A percentile compares a stretch with the other conserved stretches of the same genome.
Conservation (phyloP, 768 basidiomycete species). For the Podaxis rugospora region DNA sequence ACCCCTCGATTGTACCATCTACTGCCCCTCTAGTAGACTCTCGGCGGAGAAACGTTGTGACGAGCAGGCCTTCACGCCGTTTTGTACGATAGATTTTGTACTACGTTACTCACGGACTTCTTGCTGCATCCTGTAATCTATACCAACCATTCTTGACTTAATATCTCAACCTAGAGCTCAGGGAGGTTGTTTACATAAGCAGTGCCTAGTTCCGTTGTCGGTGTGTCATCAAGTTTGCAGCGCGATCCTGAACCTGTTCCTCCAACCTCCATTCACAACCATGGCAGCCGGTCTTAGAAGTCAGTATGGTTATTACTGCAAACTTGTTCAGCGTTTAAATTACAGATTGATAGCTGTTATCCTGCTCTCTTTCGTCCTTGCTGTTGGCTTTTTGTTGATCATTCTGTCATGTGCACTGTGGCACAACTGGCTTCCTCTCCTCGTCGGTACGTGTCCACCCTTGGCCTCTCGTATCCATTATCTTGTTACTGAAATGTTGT, state of each 20-base stretch:
- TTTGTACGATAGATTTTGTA: slow-evolving; percentile 10
- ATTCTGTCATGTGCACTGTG: slow-evolving; percentile 96
- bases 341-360: slow-evolving; percentile 73
- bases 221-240: neutral
- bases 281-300: slow-evolving; percentile 75
- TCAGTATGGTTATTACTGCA: slow-evolving; percentile 27
- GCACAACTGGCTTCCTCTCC: slow-evolving; percentile 93
- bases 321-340: neutral
- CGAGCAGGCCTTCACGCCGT: slow-evolving; percentile 4
- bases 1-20: neutral
- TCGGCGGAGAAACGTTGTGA: slow-evolving; percentile 1
- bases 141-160: neutral
- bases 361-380: slow-evolving; percentile 93
- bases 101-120: neutral
- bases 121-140: neutral
- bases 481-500: slow-evolving; percentile 1
- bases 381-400: slow-evolving; percentile 95
- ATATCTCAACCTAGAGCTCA: neutral
- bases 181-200: neutral
- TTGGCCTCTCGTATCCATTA: neutral
- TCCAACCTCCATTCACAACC: slow-evolving; percentile 7
- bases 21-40: slow-evolving; percentile 28
- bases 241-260: slow-evolving; percentile 2
- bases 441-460: slow-evolving; percentile 72
- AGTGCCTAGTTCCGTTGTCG: neutral